Base-by-base conservation (phyloP, 805 yeast species). In the Teunomyces kruisii region DNA sequence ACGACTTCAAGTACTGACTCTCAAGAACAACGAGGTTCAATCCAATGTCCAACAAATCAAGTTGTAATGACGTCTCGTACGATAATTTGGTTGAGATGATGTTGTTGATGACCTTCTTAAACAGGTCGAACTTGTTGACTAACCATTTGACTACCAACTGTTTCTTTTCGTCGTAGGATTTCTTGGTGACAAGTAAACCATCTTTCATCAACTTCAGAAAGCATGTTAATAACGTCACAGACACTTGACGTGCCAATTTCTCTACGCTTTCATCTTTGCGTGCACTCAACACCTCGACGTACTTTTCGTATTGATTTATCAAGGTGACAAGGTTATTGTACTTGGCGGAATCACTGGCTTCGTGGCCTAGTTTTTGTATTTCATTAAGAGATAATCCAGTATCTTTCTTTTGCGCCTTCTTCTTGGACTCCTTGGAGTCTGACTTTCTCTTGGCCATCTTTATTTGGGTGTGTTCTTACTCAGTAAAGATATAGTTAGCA, bases 101-200 rank as follows among this genome's bases (percentile, higher is more conserved):
- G 12, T 62, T 59, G 19, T 76, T 57, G 17, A 86, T 48, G 27
- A 64, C 58, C 3, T 54, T 53, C 54, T 83, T 81, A 65, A 70
- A 86, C 16, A 67, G 63, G 31, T 75, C 75, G 64, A 86, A 86
- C 44, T 77, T 74, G 40, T 77, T 74, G 44, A 71, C 70, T 31
- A 88, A 61, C 92, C 96, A 87, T 51, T 74, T 71, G 28, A 75
- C 75, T n/a, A 83, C 75, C 7, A 74, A 54, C 13, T 67, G 63
- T 48, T 74, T 73, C 44, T 78, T 75, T 29, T 75, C 81, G 35
- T 74, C 74, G 6, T 61, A 49, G 3, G 56, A 56, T 35, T 61
- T 65, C 10, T 64, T 61, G 19, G 54, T 55, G 50, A 59, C 62
- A 32, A 84, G 57, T 14, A 63, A 57, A 0, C 75, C 76, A 3